A percentile compares a stretch with the other conserved stretches of the same genome.
These are phyloP conservation scores for Calonectria naviculata DNA, from an alignment of 2,329 filamentous ascomycete species.

Conservation along the genomic window DNA sequence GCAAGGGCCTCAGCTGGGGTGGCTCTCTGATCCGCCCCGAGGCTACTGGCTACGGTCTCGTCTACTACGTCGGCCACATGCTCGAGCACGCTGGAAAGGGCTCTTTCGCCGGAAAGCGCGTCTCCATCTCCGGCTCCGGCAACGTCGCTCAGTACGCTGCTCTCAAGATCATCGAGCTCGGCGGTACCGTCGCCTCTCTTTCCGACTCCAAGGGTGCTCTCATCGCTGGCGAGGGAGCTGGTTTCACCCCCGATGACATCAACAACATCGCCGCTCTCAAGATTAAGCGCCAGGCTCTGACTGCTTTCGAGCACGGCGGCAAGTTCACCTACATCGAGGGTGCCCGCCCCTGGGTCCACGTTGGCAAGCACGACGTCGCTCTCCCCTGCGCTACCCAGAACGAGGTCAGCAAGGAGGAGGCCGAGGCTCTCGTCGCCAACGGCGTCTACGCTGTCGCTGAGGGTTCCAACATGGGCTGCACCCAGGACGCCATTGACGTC, in stretches of 20 bases:
- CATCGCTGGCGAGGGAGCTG: conserved; percentile 75
- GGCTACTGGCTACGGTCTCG: conserved; percentile 94
- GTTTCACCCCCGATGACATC: conserved; percentile 85
- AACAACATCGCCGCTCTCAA: conserved; percentile 85
- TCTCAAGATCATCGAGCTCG: conserved; percentile 95
- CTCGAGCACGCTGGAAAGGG: conserved; percentile 90
- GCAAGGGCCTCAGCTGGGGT: conserved; percentile 94
- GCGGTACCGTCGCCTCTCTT: conserved; percentile 90
- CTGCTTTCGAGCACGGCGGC: conserved; percentile 73
- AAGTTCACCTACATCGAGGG: conserved; percentile 89
- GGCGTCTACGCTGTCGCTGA: conserved; percentile 91
- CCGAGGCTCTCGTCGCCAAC: conserved; percentile 79
- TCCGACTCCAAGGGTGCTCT: conserved; percentile 92
- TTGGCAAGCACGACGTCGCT: conserved; percentile 89
- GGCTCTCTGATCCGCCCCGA: conserved; percentile 94
- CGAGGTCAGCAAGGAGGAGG: conserved; percentile 94
- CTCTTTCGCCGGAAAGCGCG: conserved; percentile 88
- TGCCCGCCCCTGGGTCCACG: conserved; percentile 90
- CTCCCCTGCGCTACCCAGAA: conserved; percentile 97
- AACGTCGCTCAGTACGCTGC: conserved; percentile 99
- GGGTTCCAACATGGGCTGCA: conserved; percentile 99
- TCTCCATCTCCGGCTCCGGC: conserved; percentile 95
- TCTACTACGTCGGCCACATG: conserved; percentile 98
- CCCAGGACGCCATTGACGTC: conserved; percentile 91
- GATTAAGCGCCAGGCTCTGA: conserved; percentile 85